Percentiles rank a stretch among this genome's conserved stretches.
Conservation (phyloP, 768 basidiomycete species). For the Cytidiella melzeri region DNA sequence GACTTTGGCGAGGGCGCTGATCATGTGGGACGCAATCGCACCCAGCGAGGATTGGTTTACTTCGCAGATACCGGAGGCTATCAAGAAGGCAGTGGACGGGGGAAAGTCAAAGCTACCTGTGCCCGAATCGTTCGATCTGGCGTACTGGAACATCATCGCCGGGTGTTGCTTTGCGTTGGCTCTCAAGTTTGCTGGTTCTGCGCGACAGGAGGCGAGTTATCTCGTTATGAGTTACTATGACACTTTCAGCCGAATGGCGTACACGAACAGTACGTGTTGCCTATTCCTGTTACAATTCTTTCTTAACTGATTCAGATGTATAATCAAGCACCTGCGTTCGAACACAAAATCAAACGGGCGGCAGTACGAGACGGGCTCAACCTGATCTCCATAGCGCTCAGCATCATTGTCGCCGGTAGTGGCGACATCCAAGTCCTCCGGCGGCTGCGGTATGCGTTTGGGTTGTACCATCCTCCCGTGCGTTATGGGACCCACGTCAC, state of each 20-base stretch:
- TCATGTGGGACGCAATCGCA: slow-evolving; percentile 79
- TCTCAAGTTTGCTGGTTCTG: slow-evolving; percentile 92
- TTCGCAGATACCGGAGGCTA: slow-evolving; percentile 61
- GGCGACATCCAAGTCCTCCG: slow-evolving; percentile 89
- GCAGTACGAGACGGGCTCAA: slow-evolving; percentile 86
- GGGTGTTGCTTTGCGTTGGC: slow-evolving; percentile 90
- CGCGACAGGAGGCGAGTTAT: slow-evolving; percentile 81
- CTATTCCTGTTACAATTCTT: background rate
- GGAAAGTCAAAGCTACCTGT: slow-evolving; percentile 39
- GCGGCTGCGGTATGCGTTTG: slow-evolving; percentile 83
- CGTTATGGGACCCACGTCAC: slow-evolving; percentile 89
- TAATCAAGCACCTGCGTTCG: slow-evolving; percentile 74
- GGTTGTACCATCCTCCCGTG: slow-evolving; percentile 66
- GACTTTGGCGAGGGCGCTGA: slow-evolving; percentile 67
- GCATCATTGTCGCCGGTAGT: slow-evolving; percentile 96
- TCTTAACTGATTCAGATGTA: slow-evolving; percentile 1
- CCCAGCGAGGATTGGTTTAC: slow-evolving; percentile 72
- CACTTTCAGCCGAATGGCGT: slow-evolving; percentile 64
- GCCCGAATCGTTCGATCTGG: slow-evolving; percentile 76
- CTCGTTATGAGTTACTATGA: slow-evolving; percentile 81
- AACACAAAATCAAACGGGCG: slow-evolving; percentile 82
- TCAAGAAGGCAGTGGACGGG: slow-evolving; percentile 54
- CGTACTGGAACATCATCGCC: slow-evolving; percentile 86
- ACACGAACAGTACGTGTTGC: slow-evolving; percentile 51
- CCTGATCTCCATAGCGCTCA: slow-evolving; percentile 77